Conservation (phyloP, 495 filamentous ascomycete genomes). For the Parachaetomium inaequale region DNA sequence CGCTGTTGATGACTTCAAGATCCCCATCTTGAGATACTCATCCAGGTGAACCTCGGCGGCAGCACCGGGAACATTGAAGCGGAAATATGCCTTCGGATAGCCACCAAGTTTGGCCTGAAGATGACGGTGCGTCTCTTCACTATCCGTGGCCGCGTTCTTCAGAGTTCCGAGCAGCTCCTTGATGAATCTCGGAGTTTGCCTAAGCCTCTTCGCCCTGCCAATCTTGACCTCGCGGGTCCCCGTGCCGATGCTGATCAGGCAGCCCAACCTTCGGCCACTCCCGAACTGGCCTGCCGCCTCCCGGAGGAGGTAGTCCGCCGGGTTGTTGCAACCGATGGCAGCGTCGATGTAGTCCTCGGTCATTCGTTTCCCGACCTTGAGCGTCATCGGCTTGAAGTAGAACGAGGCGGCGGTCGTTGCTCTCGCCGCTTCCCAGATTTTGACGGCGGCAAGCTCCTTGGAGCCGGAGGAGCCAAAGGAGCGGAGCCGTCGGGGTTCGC, state of each 20-base stretch:
- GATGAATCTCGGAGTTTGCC: not conserved
- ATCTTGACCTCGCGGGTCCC: slow-evolving; percentile 13
- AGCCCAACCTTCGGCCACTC: slow-evolving; percentile 7
- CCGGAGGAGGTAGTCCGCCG: slow-evolving; percentile 15
- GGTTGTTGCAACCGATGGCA: slow-evolving; percentile 32
- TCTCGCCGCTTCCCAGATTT: slow-evolving; percentile 30
- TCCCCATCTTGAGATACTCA: slow-evolving; percentile 17
- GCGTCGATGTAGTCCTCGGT: slow-evolving; percentile 28
- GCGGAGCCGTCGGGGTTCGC: slow-evolving; percentile 5
- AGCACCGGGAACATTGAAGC: slow-evolving; percentile 51
- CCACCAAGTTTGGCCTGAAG: not conserved
- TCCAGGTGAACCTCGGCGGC: slow-evolving; percentile 63
- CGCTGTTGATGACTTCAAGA: slow-evolving; percentile 13
- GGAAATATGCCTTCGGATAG: slow-evolving; percentile 17
- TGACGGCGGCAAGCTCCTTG: not conserved
- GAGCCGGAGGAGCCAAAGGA: not conserved
- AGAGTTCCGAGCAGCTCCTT: slow-evolving; percentile 2
- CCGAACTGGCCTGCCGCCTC: slow-evolving; percentile 19
- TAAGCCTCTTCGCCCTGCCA: slow-evolving; percentile 7
- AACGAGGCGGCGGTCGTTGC: slow-evolving; percentile 31
- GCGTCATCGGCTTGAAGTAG: slow-evolving; percentile 24
- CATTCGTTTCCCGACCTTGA: not conserved
- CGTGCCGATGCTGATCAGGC: slow-evolving; percentile 24
- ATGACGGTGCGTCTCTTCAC: slow-evolving; percentile 5
- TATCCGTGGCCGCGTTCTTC: slow-evolving; percentile 18